Conservation (phyloP, 2,329 filamentous ascomycete genomes). For the Aureobasidium sp. region DNA sequence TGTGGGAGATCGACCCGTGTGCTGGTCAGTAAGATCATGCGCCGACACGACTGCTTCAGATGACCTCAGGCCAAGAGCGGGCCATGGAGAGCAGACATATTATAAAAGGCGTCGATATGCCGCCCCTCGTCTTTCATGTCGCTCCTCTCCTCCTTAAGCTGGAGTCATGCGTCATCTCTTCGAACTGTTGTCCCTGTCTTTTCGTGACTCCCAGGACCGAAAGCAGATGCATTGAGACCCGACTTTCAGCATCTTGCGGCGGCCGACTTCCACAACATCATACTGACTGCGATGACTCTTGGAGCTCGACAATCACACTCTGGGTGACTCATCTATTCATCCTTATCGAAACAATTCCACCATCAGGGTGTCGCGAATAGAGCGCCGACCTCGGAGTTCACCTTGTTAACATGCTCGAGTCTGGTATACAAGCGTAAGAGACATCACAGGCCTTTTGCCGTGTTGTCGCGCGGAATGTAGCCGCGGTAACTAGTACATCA, state of each 20-base stretch:
- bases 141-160: not conserved
- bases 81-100: not conserved
- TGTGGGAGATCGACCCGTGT: conserved; percentile 4
- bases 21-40: not conserved
- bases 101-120: not conserved
- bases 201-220: no score
- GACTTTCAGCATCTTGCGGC: not conserved
- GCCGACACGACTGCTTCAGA: not conserved
- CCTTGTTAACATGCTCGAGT: not conserved
- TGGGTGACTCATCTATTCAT: not conserved
- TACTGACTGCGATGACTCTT: not conserved
- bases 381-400: not conserved
- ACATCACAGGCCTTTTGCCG: not conserved
- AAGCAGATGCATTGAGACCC: no score
- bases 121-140: not conserved
- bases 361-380: not conserved
- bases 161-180: not conserved
- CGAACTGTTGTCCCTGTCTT: not conserved
- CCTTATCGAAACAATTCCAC: not conserved
- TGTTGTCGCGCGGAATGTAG: not conserved
- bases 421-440: not conserved
- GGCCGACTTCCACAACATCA: not conserved
- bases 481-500: not conserved
- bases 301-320: not conserved
- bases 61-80: not conserved